A percentile compares a stretch with the other conserved stretches of the same genome.
Evolutionary conservation across 176 grass and related monocot species (phyloP).

Genomic region (Cocos nucifera): DNA sequence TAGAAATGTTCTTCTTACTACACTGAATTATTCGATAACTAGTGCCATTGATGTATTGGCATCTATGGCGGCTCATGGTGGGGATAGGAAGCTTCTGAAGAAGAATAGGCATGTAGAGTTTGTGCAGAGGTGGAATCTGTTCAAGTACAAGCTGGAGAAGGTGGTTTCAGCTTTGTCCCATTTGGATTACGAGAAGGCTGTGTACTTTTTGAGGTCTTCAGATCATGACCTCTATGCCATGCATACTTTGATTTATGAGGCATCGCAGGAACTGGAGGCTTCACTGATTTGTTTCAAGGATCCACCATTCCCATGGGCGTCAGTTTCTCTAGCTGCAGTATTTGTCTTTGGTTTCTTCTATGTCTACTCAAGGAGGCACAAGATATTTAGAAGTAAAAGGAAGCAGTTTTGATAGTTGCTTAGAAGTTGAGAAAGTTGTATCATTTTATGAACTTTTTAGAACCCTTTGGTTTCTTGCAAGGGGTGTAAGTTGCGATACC

Average conservation of each 20-base stretch:
- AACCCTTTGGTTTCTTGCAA: too few relatives aligned
- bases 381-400: conserved; percentile 76
- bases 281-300: conserved; percentile 83
- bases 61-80: conserved; percentile 72
- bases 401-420: conserved; percentile 53
- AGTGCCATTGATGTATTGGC: conserved; percentile 57
- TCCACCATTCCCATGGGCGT: conserved; percentile 82
- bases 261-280: conserved; percentile 81
- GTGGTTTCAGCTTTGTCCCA: conserved; percentile 70
- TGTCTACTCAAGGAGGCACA: conserved; percentile 59
- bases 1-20: conserved; percentile 83
- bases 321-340: conserved; percentile 57
- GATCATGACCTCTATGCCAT: conserved; percentile 89
- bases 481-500: too few relatives aligned
- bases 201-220: conserved; percentile 70
- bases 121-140: conserved; percentile 91
- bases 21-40: conserved; percentile 73
- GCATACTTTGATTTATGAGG: conserved; percentile 69
- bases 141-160: conserved; percentile 83
- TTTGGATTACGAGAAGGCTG: conserved; percentile 83
- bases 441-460: too few relatives aligned
- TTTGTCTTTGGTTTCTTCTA: conserved; percentile 84
- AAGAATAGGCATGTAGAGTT: conserved; percentile 83
- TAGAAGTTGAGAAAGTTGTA: too few relatives aligned
- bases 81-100: conserved; percentile 66